Evolutionary conservation across 2,329 filamentous ascomycete species (phyloP).

Genomic region (Penicillium sp.): DNA sequence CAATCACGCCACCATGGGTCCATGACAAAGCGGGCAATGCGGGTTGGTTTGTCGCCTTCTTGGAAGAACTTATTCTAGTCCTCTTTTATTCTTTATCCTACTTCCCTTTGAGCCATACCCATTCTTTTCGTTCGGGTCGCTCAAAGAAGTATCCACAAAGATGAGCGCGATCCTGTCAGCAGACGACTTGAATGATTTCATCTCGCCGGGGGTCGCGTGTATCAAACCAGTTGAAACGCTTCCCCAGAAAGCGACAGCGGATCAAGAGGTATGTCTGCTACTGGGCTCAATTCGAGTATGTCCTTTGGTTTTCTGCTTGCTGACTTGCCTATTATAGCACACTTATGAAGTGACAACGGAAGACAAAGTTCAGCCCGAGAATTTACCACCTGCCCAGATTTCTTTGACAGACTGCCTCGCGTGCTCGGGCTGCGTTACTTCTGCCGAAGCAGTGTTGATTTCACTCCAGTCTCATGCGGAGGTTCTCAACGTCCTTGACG

Average conservation of each 20-base stretch:
- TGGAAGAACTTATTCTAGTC: slow-evolving; percentile 8
- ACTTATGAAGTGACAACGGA: slow-evolving; percentile 88
- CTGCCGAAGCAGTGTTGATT: slow-evolving; percentile 93
- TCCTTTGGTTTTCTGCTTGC: slow-evolving; percentile 6
- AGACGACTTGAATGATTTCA: slow-evolving; percentile 98
- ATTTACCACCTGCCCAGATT: slow-evolving; percentile 76
- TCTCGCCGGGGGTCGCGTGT: slow-evolving; percentile 93
- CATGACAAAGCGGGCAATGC: slow-evolving; percentile 31
- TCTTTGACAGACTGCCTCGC: slow-evolving; percentile 96
- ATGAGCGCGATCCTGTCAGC: slow-evolving; percentile 98
- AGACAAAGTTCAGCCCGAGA: slow-evolving; percentile 61
- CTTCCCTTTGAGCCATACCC: background rate
- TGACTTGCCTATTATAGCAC: slow-evolving; percentile 43
- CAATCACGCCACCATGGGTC: slow-evolving; percentile 35
- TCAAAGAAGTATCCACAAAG: slow-evolving; percentile 28
- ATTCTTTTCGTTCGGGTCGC: slow-evolving; percentile 8
- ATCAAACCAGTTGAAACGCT: slow-evolving; percentile 97
- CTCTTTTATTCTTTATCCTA: background rate
- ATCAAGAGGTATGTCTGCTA: slow-evolving; percentile 40
- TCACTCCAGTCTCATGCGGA: slow-evolving; percentile 91
- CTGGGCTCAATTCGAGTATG: slow-evolving; percentile 7
- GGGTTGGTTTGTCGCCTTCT: slow-evolving; percentile 15
- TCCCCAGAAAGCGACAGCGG: slow-evolving; percentile 57
- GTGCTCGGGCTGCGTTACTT: slow-evolving; percentile 96
- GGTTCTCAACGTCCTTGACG: slow-evolving; percentile 77